Evolutionary conservation across 768 basidiomycete genomes (phyloP).

Genomic region (Tylopilus vinaceipallidus): DNA sequence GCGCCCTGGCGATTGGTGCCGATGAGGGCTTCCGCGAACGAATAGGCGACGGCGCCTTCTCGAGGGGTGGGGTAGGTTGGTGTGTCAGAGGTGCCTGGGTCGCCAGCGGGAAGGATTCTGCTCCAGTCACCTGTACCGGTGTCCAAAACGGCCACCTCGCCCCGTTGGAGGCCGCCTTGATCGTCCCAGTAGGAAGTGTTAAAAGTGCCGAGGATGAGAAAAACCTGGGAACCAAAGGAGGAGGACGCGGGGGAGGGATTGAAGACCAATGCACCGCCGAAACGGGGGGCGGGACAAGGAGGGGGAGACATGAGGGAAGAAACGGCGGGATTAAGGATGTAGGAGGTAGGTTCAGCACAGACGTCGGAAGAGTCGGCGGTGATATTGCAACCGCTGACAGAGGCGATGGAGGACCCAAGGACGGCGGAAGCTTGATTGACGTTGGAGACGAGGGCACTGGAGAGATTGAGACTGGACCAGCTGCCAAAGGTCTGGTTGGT

Average conservation of each 20-base stretch:
- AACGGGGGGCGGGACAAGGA: conserved; percentile 64
- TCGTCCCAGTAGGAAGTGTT: conserved; percentile 68
- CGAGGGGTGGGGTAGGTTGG: conserved; percentile 62
- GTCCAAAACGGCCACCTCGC: conserved; percentile 75
- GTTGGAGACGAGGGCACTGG: conserved; percentile 29
- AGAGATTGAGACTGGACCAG: conserved; percentile 54
- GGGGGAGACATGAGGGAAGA: conserved; percentile 37
- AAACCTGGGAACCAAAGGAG: conserved; percentile 60
- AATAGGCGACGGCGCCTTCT: conserved; percentile 65
- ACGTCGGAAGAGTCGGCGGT: conserved; percentile 37
- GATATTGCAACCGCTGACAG: conserved; percentile 60
- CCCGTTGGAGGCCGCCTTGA: conserved; percentile 52
- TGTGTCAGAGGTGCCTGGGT: conserved; percentile 49
- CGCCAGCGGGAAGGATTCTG: conserved; percentile 71
- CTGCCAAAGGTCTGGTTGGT: conserved; percentile 44
- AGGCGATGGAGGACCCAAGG: conserved; percentile 48
- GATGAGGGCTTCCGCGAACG: conserved; percentile 53
- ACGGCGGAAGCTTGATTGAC: conserved; percentile 60
- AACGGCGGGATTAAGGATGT: conserved; percentile 41
- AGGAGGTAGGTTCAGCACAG: conserved; percentile 61
- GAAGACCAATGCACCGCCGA: conserved; percentile 55
- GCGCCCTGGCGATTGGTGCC: conserved; percentile 47
- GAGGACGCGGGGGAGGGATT: conserved; percentile 48
- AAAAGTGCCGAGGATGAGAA: conserved; percentile 67
- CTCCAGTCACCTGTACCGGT: conserved; percentile 63